A percentile compares a stretch with the other conserved stretches of the same genome.
These are phyloP conservation scores for Ganoderma multipileum DNA, from an alignment of 1,284 basidiomycete species.

Conservation along the genomic window DNA sequence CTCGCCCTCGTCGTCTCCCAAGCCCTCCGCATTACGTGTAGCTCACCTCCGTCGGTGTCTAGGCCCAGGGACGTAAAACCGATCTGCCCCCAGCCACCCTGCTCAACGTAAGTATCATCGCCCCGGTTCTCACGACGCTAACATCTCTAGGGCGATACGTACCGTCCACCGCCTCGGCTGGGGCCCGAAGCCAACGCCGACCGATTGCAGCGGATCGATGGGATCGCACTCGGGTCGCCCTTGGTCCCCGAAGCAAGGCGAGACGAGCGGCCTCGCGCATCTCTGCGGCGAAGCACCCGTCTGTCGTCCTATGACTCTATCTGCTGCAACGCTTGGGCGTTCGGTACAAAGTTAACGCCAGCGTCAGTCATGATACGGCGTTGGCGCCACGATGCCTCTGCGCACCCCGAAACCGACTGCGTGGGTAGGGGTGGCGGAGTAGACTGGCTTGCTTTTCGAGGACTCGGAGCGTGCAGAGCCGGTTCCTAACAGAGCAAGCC, in stretches of 20 bases:
- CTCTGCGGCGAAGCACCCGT: not conserved
- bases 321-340: not conserved
- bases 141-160: not conserved
- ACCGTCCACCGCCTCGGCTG: not conserved
- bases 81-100: not conserved
- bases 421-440: not conserved
- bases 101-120: not conserved
- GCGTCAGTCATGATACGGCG: not conserved
- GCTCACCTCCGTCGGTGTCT: not conserved
- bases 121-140: not conserved
- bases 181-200: not conserved
- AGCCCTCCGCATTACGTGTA: slow-evolving; percentile 1
- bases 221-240: slow-evolving; percentile 9
- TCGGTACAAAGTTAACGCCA: not conserved
- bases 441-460: not conserved
- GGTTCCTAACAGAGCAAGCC: not conserved
- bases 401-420: not conserved
- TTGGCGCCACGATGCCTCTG: not conserved
- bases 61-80: not conserved
- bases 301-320: not conserved
- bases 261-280: not conserved
- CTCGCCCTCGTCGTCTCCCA: not conserved
- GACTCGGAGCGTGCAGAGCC: not conserved
- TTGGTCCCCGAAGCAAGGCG: not conserved
- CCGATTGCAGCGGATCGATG: slow-evolving; percentile 33